Percentiles rank a stretch among this genome's conserved stretches.
These are phyloP conservation scores for Elaphomyces granulatus DNA, from an alignment of 495 filamentous ascomycete genomes.

Conservation along the genomic window DNA sequence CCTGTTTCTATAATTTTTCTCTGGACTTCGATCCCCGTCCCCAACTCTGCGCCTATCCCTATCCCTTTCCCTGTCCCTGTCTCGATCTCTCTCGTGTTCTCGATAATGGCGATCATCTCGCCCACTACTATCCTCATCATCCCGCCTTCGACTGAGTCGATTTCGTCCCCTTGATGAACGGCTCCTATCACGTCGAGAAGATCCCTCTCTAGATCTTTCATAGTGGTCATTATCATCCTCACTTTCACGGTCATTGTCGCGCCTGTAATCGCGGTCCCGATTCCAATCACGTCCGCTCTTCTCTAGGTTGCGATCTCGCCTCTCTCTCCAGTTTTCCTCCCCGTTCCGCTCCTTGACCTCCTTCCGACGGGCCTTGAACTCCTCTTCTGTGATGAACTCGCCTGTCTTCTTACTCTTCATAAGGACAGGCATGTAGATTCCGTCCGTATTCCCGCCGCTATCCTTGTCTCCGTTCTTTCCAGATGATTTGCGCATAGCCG, in stretches of 20 bases:
- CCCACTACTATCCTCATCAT: conserved; percentile 5
- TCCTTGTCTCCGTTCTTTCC: conserved; percentile 34
- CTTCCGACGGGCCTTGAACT: conserved; percentile 37
- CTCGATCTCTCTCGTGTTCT: conserved; percentile 7
- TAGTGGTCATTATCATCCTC: conserved; percentile 4
- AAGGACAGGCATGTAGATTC: conserved; percentile 51
- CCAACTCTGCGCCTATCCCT: conserved; percentile 6
- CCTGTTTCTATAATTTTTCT: not conserved
- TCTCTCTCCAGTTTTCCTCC: conserved; percentile 33
- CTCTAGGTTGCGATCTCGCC: conserved; percentile 35
- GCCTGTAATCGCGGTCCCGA: conserved; percentile 8
- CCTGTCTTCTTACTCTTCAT: conserved; percentile 53
- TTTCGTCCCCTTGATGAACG: conserved; percentile 8
- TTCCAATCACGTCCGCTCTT: conserved; percentile 33
- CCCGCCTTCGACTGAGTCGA: conserved; percentile 2
- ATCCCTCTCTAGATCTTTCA: conserved; percentile 12
- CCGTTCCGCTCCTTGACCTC: conserved; percentile 23
- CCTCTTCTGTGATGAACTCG: conserved; percentile 49
- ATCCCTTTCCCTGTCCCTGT: conserved; percentile 9
- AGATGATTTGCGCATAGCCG: conserved; percentile 42
- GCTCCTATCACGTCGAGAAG: conserved; percentile 14
- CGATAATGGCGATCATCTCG: conserved; percentile 6
- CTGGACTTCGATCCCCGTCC: not conserved
- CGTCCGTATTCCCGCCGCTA: conserved; percentile 27
- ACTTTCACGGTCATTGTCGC: conserved; percentile 10